A percentile compares a stretch with the other conserved stretches of the same genome.
These are phyloP conservation scores for Orbilia quercus DNA, from an alignment of 2,329 filamentous ascomycete species.

Conservation along the genomic window DNA sequence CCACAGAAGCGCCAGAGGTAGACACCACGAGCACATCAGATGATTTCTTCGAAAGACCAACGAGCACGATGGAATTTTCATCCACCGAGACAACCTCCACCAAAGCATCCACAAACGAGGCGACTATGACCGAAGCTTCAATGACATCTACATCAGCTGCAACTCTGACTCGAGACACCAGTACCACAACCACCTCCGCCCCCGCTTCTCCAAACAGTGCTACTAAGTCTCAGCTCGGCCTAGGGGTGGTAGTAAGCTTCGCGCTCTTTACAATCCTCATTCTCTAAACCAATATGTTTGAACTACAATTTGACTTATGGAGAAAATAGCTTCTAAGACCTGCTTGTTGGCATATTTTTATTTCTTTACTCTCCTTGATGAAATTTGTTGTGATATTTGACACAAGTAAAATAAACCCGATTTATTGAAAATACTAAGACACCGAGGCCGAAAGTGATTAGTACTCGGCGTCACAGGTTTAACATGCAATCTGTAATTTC, in stretches of 20 bases:
- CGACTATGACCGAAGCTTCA: not conserved
- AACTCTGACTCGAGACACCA: not conserved
- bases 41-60: constrained; percentile 7
- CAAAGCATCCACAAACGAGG: not conserved
- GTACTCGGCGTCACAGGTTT: too few relatives aligned
- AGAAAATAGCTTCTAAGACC: not conserved
- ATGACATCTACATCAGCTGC: not conserved
- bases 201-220: constrained; percentile 16
- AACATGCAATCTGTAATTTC: too few relatives aligned
- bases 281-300: constrained; percentile 7
- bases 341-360: not conserved
- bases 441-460: too few relatives aligned
- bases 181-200: constrained; percentile 12
- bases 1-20: constrained; percentile 1
- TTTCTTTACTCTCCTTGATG: not conserved
- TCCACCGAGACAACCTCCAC: constrained; percentile 13
- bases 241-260: constrained; percentile 4
- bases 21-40: constrained; percentile 14
- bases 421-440: too few relatives aligned
- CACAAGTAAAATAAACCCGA: too few relatives aligned
- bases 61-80: not conserved
- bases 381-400: not conserved
- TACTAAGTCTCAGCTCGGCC: constrained; percentile 19
- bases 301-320: not conserved
- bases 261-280: not conserved